These are phyloP conservation scores for Sextonia rubra DNA, from an alignment of 164 flowering plant species.

Conservation along the genomic window DNA sequence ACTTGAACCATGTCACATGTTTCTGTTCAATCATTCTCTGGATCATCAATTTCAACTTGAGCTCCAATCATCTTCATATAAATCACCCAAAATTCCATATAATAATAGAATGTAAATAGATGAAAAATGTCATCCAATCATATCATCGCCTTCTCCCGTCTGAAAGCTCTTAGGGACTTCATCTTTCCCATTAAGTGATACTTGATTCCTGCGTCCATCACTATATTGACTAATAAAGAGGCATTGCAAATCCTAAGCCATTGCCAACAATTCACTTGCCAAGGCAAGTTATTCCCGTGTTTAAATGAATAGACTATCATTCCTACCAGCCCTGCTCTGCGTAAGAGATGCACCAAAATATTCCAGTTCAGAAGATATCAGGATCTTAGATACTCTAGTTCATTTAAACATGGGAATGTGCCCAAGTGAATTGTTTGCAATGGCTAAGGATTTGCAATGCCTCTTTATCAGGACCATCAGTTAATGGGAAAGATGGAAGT, in stretches of 20 bases:
- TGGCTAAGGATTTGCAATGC: not conserved
- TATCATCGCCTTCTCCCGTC: constrained; percentile 54
- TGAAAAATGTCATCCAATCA: constrained; percentile 40
- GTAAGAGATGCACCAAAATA: not conserved
- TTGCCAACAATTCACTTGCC: not conserved
- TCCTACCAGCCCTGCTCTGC: not conserved
- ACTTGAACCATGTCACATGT: too few species aligned
- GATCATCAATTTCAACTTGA: constrained; percentile 12
- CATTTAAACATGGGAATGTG: not conserved
- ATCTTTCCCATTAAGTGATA: constrained; percentile 54
- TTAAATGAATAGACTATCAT: not conserved
- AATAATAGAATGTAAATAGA: constrained; percentile 2
- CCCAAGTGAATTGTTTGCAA: not conserved
- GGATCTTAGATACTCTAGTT: not conserved
- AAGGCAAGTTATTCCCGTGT: not conserved
- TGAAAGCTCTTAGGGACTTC: constrained; percentile 54
- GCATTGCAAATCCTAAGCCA: not conserved
- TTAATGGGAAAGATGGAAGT: constrained; percentile 64
- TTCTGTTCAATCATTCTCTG: constrained; percentile 14
- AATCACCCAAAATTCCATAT: constrained; percentile 2
- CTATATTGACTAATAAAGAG: not conserved
- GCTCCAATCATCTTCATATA: not conserved
- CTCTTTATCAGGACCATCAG: constrained; percentile 27
- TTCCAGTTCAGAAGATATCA: not conserved
- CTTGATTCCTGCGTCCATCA: constrained; percentile 54